Base-by-base conservation (phyloP, 2,329 filamentous ascomycete species). In the Aspergillus pseudotamarii region DNA sequence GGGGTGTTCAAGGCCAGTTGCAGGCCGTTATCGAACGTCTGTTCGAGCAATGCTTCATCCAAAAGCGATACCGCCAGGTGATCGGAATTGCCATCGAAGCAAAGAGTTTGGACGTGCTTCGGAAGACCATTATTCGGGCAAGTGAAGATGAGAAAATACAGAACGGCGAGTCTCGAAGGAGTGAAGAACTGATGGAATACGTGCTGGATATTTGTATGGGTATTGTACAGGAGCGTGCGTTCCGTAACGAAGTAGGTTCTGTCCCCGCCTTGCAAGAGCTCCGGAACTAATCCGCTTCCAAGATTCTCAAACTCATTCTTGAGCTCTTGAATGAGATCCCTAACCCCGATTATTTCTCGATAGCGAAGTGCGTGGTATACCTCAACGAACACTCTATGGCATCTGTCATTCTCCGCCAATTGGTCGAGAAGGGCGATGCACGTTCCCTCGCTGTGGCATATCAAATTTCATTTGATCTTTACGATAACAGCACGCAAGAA, bases 401-500 rank as follows among this genome's bases (percentile, higher is more conserved):
- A 0, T 94, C 93, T 11, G 88, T 87, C 66, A 94, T 99, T 80
- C 87, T 99, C 48, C 87, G 87, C 58, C 89, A 92, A 69, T 85
- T 99, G 26, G 89, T 98, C 11, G 85, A 91, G 65, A 91, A 91
- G 68, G 92, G 89, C 6, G 92, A 96, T 69, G 85, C 88, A 57
- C 88, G 88, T 64, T 93, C 93, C 0, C 87, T 92, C 19, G 91
- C 94, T 23, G 90, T 92, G 57, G 95, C 95, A 21, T 99, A 98
- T 78, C 95, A 99, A 77, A 96, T 99, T 62, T 95, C 94, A 1
- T 99, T 99, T 73, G 95, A 99, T 73, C 85, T 99, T 6, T 98
- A 97, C 79, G 95, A 99, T 80, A 99, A 99, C 74, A 95, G 95
- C 69, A 98, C 95, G 0, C 95, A 99, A 73, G 95, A 98, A 76